These are phyloP conservation scores for Themeda triandra DNA, from an alignment of 176 grass and related monocot species.

Conservation along the genomic window DNA sequence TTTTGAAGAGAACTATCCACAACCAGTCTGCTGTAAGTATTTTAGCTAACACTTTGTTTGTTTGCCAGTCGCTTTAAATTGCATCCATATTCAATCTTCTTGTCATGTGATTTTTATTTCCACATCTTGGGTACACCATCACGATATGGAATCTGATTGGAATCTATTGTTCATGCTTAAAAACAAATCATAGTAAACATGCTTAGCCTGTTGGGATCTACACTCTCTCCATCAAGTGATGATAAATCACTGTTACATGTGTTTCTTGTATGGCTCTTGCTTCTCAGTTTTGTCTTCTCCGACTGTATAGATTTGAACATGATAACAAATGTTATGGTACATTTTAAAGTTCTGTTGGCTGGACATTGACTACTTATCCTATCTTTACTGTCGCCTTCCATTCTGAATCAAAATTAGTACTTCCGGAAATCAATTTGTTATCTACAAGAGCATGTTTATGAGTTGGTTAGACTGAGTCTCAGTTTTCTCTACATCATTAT, in stretches of 20 bases:
- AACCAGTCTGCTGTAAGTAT: constrained; percentile 70
- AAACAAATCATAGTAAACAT: background rate
- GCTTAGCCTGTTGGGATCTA: background rate
- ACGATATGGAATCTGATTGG: background rate
- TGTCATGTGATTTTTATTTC: background rate
- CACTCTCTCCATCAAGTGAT: background rate
- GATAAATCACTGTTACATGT: background rate
- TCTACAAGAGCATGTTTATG: background rate
- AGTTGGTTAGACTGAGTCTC: background rate
- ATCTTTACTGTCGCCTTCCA: background rate
- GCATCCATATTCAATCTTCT: background rate
- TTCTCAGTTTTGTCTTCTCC: background rate
- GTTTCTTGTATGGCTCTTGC: background rate
- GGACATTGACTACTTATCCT: background rate
- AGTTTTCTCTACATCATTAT: background rate
- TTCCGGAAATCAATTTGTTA: background rate
- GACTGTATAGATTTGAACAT: background rate
- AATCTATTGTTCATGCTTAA: background rate
- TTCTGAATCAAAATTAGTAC: background rate
- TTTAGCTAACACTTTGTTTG: background rate
- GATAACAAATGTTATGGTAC: background rate
- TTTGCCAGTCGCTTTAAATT: background rate
- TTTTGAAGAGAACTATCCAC: constrained; percentile 64
- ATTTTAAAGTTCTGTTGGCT: background rate
- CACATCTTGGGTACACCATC: background rate